These are phyloP conservation scores for Phoma sp. DNA, from an alignment of 2,329 filamentous ascomycete genomes.

Conservation along the genomic window DNA sequence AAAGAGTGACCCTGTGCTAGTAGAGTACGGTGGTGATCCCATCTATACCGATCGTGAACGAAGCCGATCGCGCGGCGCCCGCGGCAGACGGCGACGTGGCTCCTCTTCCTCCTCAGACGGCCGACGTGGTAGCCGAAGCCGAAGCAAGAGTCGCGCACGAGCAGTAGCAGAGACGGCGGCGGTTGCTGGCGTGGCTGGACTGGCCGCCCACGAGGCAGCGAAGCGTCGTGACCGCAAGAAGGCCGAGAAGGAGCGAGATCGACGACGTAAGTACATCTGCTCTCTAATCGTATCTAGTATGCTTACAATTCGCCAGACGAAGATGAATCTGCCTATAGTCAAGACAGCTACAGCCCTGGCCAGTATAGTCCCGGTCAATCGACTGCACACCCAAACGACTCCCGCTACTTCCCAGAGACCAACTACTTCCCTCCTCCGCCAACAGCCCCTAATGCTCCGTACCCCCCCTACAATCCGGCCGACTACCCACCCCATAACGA, in stretches of 20 bases:
- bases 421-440: slow-evolving; percentile 60
- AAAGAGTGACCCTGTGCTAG: slow-evolving; percentile 60
- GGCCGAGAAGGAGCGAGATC: slow-evolving; percentile 59
- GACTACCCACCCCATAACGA: slow-evolving; percentile 50
- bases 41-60: slow-evolving; percentile 61
- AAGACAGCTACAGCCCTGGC: slow-evolving; percentile 38
- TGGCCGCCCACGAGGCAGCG: slow-evolving; percentile 65
- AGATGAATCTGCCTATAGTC: slow-evolving; percentile 47
- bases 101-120: slow-evolving; percentile 52
- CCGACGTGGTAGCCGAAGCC: slow-evolving; percentile 48
- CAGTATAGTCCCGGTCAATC: slow-evolving; percentile 42
- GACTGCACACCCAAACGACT: slow-evolving; percentile 38
- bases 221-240: slow-evolving; percentile 65
- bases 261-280: slow-evolving; percentile 55
- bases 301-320: slow-evolving; percentile 38
- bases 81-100: slow-evolving; percentile 51
- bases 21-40: slow-evolving; percentile 70
- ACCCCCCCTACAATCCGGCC: slow-evolving; percentile 51
- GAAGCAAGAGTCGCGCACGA: slow-evolving; percentile 58
- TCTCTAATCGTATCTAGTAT: slow-evolving; percentile 16
- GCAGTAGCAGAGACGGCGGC: slow-evolving; percentile 63
- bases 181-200: slow-evolving; percentile 64
- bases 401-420: slow-evolving; percentile 54
- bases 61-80: slow-evolving; percentile 38
- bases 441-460: slow-evolving; percentile 38